Conservation (phyloP, 2,329 filamentous ascomycete species). For the Knoxdaviesia capensis region DNA sequence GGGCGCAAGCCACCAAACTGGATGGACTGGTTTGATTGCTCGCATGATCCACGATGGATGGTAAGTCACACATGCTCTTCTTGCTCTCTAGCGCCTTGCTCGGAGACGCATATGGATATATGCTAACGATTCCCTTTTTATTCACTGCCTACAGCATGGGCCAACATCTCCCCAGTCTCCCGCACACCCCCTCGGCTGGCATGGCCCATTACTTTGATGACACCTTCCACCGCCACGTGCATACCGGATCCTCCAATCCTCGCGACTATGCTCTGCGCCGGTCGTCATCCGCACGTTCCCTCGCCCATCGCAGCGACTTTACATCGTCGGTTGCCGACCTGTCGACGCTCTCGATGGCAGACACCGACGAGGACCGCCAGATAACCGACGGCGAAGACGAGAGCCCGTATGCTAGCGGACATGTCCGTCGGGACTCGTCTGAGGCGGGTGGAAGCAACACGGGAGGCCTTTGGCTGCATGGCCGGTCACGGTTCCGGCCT, state of each 20-base stretch:
- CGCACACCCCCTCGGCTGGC: constrained; percentile 63
- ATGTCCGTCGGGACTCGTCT: too few relatives aligned
- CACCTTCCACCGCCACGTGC: constrained; percentile 36
- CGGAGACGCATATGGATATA: background rate
- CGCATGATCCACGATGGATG: constrained; percentile 97
- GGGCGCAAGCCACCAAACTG: constrained; percentile 84
- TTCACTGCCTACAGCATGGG: background rate
- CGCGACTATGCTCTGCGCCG: constrained; percentile 32
- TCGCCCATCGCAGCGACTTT: constrained; percentile 69
- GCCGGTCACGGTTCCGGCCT: too few relatives aligned
- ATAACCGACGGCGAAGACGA: constrained; percentile 14
- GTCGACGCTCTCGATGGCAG: constrained; percentile 8
- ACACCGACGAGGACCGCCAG: background rate
- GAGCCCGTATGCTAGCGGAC: too few relatives aligned
- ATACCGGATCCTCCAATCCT: constrained; percentile 6
- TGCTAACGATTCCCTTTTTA: background rate
- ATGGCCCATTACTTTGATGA: constrained; percentile 95
- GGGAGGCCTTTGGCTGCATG: too few relatives aligned
- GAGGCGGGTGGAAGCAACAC: too few relatives aligned
- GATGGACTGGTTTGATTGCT: constrained; percentile 88
- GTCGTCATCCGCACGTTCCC: constrained; percentile 65
- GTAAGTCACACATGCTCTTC: constrained; percentile 28
- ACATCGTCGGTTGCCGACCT: constrained; percentile 26
- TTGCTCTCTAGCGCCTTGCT: background rate
- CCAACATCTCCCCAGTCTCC: constrained; percentile 50